Evolutionary conservation across 495 filamentous ascomycete species (phyloP).

Genomic region (Aspergillus cristatus): DNA sequence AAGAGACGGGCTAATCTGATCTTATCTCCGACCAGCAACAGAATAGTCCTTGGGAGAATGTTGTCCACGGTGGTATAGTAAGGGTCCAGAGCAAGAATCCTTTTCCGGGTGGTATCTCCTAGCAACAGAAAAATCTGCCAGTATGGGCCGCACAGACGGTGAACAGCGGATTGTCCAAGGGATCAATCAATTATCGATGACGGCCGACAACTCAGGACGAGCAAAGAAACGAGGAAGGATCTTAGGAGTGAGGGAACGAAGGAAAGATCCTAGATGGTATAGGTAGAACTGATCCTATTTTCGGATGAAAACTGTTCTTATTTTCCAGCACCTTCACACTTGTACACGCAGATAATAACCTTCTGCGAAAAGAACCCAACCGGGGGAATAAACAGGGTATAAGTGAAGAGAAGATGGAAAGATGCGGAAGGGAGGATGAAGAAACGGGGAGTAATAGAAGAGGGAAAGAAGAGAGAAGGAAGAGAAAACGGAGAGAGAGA

Average conservation of each 20-base stretch:
- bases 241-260: too few species aligned
- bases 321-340: background rate
- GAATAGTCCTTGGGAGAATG: background rate
- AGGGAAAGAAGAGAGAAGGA: conserved; percentile 6
- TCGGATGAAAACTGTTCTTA: background rate
- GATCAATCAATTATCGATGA: too few species aligned
- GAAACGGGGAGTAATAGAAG: conserved; percentile 15
- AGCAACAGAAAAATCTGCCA: too few species aligned
- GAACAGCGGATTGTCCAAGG: too few species aligned
- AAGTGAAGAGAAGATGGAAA: conserved; percentile 16
- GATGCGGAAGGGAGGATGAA: conserved; percentile 10
- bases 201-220: too few species aligned
- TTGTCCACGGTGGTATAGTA: too few species aligned
- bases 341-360: background rate
- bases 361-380: too few species aligned
- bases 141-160: too few species aligned
- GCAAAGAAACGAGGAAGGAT: too few species aligned
- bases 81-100: too few species aligned
- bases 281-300: too few species aligned
- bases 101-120: too few species aligned
- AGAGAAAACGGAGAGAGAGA: conserved; percentile 3
- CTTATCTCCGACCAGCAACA: background rate
- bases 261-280: background rate
- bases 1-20: background rate
- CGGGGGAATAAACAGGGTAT: conserved; percentile 3